A percentile compares a stretch with the other conserved stretches of the same genome.
These are phyloP conservation scores for Candida ficus DNA, from an alignment of 805 yeast species.

Conservation along the genomic window DNA sequence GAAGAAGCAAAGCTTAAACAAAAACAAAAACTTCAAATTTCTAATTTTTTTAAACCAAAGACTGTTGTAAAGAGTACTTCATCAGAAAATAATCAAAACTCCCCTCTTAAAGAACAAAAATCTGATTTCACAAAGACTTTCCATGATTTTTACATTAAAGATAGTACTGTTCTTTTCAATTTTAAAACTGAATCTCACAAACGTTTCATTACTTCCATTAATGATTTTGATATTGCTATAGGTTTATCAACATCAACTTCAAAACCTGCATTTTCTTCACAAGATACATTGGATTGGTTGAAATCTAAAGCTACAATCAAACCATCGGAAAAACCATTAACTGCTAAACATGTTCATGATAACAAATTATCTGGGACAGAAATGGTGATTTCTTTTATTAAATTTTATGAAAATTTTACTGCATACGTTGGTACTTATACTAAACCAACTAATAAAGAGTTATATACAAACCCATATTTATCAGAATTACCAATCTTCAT, in stretches of 20 bases:
- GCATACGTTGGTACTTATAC: conserved; percentile 52
- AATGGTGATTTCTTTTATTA: conserved; percentile 31
- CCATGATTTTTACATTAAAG: conserved; percentile 34
- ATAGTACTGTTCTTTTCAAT: conserved; percentile 25
- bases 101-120: no score
- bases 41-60: conserved; percentile 28
- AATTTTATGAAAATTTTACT: conserved; percentile 46
- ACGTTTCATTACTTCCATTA: conserved; percentile 3
- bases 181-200: conserved; percentile 2
- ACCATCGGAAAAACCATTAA: conserved; percentile 5
- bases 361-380: conserved; percentile 29
- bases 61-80: conserved; percentile 14
- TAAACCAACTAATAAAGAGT: conserved; percentile 31
- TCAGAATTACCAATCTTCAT: conserved; percentile 42
- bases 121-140: conserved; percentile 31
- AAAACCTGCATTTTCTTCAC: background rate
- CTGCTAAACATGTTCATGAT: conserved; percentile 28
- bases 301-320: background rate
- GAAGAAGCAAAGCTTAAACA: conserved; percentile 32
- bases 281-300: conserved; percentile 9
- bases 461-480: conserved; percentile 36
- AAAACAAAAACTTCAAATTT: conserved; percentile 26
- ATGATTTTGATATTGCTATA: conserved; percentile 11
- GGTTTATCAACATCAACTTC: background rate
- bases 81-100: conserved; percentile 4